Evolutionary conservation across 148 eudicot genomes (phyloP).

Genomic region (Rhododendron simsii): DNA sequence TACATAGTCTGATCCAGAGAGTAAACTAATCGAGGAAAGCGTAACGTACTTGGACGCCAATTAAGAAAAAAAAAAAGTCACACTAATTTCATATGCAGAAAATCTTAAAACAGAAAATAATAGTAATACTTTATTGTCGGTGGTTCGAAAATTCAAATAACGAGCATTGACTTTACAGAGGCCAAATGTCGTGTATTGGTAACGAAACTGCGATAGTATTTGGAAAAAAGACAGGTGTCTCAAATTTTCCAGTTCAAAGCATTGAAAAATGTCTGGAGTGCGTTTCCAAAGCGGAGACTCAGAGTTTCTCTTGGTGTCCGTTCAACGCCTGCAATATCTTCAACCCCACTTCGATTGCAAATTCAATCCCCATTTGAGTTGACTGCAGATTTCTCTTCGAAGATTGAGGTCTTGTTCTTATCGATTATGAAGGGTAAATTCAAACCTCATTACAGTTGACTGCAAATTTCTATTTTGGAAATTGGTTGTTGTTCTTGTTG

Average conservation of each 20-base stretch:
- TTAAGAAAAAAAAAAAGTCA: too few relatives aligned
- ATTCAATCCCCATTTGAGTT: not conserved
- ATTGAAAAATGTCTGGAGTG: conserved; percentile 4
- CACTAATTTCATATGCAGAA: not conserved
- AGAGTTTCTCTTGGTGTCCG: not conserved
- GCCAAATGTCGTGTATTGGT: not conserved
- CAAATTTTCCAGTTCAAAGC: conserved; percentile 1
- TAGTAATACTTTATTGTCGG: not conserved
- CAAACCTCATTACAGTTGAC: not conserved
- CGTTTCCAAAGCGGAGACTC: not conserved
- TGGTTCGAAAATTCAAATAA: not conserved
- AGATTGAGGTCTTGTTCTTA: not conserved
- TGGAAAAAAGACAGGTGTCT: not conserved
- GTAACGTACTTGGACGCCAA: not conserved
- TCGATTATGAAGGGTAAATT: not conserved
- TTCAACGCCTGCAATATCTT: not conserved
- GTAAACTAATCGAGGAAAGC: not conserved
- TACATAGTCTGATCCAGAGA: not conserved
- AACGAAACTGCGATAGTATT: not conserved
- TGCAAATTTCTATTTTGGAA: not conserved
- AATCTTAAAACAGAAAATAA: not conserved
- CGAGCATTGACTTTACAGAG: conserved; percentile 2
- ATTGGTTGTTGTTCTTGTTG: not conserved
- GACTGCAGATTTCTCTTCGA: not conserved
- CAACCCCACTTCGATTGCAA: not conserved